Percentiles rank a stretch among this genome's conserved stretches.
Conservation (phyloP, 371 early-diverging fungal species). For the Mucor saturninus region DNA sequence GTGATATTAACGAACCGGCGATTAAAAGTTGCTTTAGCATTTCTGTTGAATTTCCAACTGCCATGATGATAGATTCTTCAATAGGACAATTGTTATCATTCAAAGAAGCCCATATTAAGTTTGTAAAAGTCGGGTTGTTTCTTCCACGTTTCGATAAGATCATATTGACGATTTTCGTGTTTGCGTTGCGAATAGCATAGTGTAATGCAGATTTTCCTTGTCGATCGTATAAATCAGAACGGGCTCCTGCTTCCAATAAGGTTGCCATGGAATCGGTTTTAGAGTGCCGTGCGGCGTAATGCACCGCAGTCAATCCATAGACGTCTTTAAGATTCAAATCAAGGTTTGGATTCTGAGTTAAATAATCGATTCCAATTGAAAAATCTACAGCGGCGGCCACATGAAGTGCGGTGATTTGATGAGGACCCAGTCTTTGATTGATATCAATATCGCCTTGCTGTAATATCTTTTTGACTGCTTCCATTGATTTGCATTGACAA, state of each 20-base stretch:
- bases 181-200: constrained; percentile 37
- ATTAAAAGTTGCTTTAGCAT: constrained; percentile 23
- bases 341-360: constrained; percentile 29
- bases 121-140: constrained; percentile 11
- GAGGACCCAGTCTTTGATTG: constrained; percentile 40
- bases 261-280: background rate
- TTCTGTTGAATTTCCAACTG: constrained; percentile 24
- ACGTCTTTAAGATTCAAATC: constrained; percentile 64
- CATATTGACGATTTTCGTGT: constrained; percentile 66
- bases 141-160: constrained; percentile 19
- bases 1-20: constrained; percentile 15
- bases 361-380: constrained; percentile 19
- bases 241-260: constrained; percentile 41
- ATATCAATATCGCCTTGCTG: constrained; percentile 39
- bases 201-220: constrained; percentile 68
- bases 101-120: constrained; percentile 9
- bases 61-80: constrained; percentile 27
- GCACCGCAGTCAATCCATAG: constrained; percentile 59
- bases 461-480: constrained; percentile 23
- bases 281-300: constrained; percentile 30
- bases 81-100: constrained; percentile 9
- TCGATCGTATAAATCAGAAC: constrained; percentile 51
- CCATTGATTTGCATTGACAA: constrained; percentile 16
- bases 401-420: constrained; percentile 42
- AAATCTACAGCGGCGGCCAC: constrained; percentile 27